Base-by-base conservation (phyloP, 257 asterid genomes). In the Salvia hispanica region DNA sequence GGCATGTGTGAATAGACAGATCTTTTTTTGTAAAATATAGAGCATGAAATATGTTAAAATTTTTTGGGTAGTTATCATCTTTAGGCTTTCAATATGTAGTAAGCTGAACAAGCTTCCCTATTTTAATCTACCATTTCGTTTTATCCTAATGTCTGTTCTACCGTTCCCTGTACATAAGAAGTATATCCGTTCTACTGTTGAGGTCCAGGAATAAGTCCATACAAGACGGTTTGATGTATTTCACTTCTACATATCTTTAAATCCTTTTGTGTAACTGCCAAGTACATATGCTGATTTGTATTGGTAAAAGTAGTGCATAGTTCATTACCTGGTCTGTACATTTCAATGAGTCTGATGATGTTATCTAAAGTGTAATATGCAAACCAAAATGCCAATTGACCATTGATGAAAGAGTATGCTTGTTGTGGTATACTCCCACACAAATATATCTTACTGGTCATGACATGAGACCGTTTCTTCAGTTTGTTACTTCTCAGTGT, bases 391-490 rank as follows among this genome's bases (percentile, higher is more conserved):
- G 2, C 45, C 3, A 2, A 34, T 6, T 28, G 48, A 13, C 16
- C 31, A 18, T 62, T 11, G 21, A 31, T 42, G 64, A 43, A 33
- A 44, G 42, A 64, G 31, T 8, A 31, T 42, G 50, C 36, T 31
- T 40, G 55, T 31, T 40, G 45, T 58, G 11, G 31, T 45, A 28
- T 21, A 12, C 58, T 43, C 51, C 43, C 72, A 66, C 28, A 37
- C 34, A 9, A 67, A 18, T 52, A 28, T 46, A 66, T 74, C 72
- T 5, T 9, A 18, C 53, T 46, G 53, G 14, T 48, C 62, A 36
- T 8, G 9, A 34, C 16, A 65, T 48, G 40, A 57, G 56, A 39
- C 50, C n/a, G 69, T 13, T 48, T 4, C 55, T 66, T 52, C 43
- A 40, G 31, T 18, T 69, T 33, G 7, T 58, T 69, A 9, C 25